A percentile compares a stretch with the other conserved stretches of the same genome.
Evolutionary conservation across 352 stramenopile species (phyloP).

Genomic region (Phytophthora multivora): DNA sequence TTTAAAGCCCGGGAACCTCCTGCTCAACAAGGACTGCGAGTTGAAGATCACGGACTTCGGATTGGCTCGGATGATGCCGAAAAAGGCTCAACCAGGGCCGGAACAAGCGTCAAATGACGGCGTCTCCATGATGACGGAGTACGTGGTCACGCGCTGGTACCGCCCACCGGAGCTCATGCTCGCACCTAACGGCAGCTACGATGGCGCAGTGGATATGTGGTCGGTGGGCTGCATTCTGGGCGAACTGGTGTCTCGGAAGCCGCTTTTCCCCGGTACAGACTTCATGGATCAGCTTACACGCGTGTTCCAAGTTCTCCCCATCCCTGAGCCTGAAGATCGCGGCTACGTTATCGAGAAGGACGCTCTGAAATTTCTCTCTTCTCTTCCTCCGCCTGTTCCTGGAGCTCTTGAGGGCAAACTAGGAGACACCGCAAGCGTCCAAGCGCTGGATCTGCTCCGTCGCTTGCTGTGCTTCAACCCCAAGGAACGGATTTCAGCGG

Average conservation of each 20-base stretch:
- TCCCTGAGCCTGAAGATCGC: constrained; percentile 64
- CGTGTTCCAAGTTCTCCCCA: constrained; percentile 77
- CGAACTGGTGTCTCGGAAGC: constrained; percentile 83
- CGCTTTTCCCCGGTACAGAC: constrained; percentile 78
- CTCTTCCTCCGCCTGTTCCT: constrained; percentile 51
- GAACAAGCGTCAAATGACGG: constrained; percentile 22
- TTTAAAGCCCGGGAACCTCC: constrained; percentile 94
- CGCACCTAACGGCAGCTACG: constrained; percentile 89
- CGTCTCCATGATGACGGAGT: constrained; percentile 85
- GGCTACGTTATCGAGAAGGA: constrained; percentile 85
- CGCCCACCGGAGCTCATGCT: constrained; percentile 93
- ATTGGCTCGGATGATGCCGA: constrained; percentile 87
- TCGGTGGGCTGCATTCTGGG: constrained; percentile 93
- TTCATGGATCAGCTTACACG: constrained; percentile 89
- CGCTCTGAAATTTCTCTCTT: constrained; percentile 85
- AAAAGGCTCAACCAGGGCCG: constrained; percentile 27
- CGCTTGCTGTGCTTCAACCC: constrained; percentile 92
- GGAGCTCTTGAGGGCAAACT: constrained; percentile 67
- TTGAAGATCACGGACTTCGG: constrained; percentile 96
- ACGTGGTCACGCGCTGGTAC: constrained; percentile 94
- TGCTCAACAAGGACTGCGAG: constrained; percentile 93
- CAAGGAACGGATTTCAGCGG: constrained; percentile 87
- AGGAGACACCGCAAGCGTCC: constrained; percentile 46
- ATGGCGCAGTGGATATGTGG: constrained; percentile 88
- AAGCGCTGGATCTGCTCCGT: constrained; percentile 83